Percentiles rank a stretch among this genome's conserved stretches.
phyloP scores from a whole-genome alignment of 345 rosid species.

The Acer negundo region DNA sequence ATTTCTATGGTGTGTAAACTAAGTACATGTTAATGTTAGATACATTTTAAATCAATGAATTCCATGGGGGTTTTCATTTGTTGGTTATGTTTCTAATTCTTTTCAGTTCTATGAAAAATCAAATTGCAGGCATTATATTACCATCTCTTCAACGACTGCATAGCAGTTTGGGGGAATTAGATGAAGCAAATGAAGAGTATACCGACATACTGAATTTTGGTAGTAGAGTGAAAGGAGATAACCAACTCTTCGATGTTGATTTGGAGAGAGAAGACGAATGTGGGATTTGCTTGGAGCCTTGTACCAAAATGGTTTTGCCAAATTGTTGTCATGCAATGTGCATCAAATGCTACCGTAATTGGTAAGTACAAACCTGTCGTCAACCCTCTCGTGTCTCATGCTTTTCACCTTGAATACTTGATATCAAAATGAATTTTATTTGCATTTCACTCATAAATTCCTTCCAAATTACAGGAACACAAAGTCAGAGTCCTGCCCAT shows the following conservation, averaged over 20 bases:
- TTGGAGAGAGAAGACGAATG: slow-evolving; percentile 93
- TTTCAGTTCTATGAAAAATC: background rate
- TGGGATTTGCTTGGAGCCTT: slow-evolving; percentile 96
- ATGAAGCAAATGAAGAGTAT: slow-evolving; percentile 31
- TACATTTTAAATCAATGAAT: background rate
- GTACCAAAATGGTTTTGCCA: slow-evolving; percentile 91
- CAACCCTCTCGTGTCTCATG: background rate
- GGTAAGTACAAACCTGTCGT: slow-evolving; percentile 42
- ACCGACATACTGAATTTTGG: slow-evolving; percentile 31
- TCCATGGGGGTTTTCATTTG: background rate
- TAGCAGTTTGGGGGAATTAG: slow-evolving; percentile 49
- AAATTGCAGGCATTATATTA: slow-evolving; percentile 68
- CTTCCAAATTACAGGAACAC: slow-evolving; percentile 62
- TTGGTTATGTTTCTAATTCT: background rate
- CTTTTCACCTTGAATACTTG: background rate
- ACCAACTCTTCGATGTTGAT: slow-evolving; percentile 47
- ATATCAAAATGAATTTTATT: background rate
- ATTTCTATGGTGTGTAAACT: slow-evolving; percentile 69
- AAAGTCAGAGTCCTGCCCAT: slow-evolving; percentile 94
- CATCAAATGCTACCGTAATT: slow-evolving; percentile 93
- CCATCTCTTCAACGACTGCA: slow-evolving; percentile 86
- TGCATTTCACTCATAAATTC: slow-evolving; percentile 4
- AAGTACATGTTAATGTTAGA: background rate
- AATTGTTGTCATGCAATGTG: slow-evolving; percentile 96
- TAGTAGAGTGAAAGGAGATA: slow-evolving; percentile 49